Evolutionary conservation across 1,284 basidiomycete genomes (phyloP).

Genomic region (Heterobasidion parviporum): DNA sequence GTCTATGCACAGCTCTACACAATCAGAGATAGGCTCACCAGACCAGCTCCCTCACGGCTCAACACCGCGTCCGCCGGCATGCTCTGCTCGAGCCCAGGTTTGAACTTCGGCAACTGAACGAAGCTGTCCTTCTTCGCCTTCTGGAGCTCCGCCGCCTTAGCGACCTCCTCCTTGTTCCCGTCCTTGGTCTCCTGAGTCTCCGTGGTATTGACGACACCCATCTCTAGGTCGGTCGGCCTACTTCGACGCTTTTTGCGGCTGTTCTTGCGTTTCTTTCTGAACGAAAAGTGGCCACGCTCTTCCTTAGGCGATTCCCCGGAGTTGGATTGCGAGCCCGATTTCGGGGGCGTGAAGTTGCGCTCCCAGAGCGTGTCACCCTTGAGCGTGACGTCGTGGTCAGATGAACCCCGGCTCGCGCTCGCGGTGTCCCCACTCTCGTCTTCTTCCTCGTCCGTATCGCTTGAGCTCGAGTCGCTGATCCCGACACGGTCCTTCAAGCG

Average conservation of each 20-base stretch:
- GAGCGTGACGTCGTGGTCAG: constrained; percentile 25
- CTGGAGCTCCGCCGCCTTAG: constrained; percentile 5
- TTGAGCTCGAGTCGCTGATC: constrained; percentile 43
- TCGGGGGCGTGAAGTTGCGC: constrained; percentile 11
- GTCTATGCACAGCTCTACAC: too few relatives aligned
- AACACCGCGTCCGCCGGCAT: constrained; percentile 82
- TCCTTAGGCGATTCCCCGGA: constrained; percentile 13
- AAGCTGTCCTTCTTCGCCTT: constrained; percentile 33
- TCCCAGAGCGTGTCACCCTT: constrained; percentile 21
- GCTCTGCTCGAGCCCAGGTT: constrained; percentile 56
- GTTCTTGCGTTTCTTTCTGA: constrained; percentile 16
- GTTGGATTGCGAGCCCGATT: not conserved
- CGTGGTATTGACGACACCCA: constrained; percentile 16
- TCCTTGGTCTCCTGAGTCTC: not conserved
- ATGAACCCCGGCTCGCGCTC: constrained; percentile 22
- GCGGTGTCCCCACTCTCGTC: not conserved
- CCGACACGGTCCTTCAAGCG: constrained; percentile 57
- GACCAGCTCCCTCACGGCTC: constrained; percentile 58
- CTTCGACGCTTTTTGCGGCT: constrained; percentile 10
- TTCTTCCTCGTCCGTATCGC: constrained; percentile 13
- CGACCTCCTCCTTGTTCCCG: constrained; percentile 20
- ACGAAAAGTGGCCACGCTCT: constrained; percentile 11
- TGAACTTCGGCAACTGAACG: constrained; percentile 26
- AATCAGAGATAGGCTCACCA: constrained; percentile 32
- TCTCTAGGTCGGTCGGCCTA: constrained; percentile 27